Evolutionary conservation across 345 rosid species (phyloP), one percentile per base, ranked within the genome.

Genomic region (Salix purpurea): DNA sequence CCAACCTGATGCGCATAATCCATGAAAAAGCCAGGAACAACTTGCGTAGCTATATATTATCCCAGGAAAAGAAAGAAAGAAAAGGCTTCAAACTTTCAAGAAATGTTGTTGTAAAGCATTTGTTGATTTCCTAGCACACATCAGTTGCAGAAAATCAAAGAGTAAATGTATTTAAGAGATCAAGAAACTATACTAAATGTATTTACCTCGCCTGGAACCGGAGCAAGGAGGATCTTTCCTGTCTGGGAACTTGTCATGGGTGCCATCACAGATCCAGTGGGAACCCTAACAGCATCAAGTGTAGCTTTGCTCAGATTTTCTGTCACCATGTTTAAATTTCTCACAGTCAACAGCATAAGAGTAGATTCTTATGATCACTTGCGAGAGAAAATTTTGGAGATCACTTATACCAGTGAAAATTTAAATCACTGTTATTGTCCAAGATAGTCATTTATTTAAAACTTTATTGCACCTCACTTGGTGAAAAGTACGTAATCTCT

Each of bases 291-390:
- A n/a, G 90, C 90, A 69, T 87, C 82, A 9, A 91, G 86, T 93
- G 90, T 86, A 1, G 87, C 80, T 82, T 90, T 93, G 91, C 97
- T 95, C 30, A 95, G 79, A 83, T 87, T 86, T 81, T 95, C 96
- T 40, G 96, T 93, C 88, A 89, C 88, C 75, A 79, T 84, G 9
- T 98, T 90, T 80, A 93, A 85, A 76, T 86, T 90, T 77, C 86
- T 80, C 77, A 86, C 97, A 12, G 80, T 39, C 52, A 52, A 68
- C 36, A 67, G 30, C 5, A 23, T 21, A 56, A 78, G 23, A 66
- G 44, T 39, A 68, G 37, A 70, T 28, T 46, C 67, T 37, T 60
- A n/a, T n/a, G n/a, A 21, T 0, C 39, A 71, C 40, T 78, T 28
- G 30, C 70, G 69, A 81, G 54, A 5, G 18, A 18, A 18, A 6